phyloP scores from a whole-genome alignment of 1,284 basidiomycete genomes.

The Apiotrichum akiyoshidainum region DNA sequence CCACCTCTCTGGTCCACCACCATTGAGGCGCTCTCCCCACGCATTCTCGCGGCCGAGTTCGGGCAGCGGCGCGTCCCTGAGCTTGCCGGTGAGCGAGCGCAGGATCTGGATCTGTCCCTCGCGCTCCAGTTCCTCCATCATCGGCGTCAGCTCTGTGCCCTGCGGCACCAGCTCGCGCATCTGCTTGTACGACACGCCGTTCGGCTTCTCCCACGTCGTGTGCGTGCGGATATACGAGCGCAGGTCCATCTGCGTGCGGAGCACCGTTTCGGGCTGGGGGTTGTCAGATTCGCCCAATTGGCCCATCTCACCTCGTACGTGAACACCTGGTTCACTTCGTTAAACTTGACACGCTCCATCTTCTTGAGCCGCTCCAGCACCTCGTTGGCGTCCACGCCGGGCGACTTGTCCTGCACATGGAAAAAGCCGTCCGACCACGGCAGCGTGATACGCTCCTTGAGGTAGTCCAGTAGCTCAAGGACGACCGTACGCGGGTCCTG shows the following conservation, averaged over 20 bases:
- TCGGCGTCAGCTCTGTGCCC: conserved; percentile 16
- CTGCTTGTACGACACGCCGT: conserved; percentile 32
- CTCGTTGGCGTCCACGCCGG: conserved; percentile 28
- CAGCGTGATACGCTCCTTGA: conserved; percentile 36
- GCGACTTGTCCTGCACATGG: conserved; percentile 33
- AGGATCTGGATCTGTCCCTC: conserved; percentile 46
- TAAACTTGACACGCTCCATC: conserved; percentile 42
- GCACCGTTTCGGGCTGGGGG: conserved; percentile 41
- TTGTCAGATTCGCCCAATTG: background rate
- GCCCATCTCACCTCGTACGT: conserved; percentile 37
- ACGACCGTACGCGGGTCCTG: conserved; percentile 36
- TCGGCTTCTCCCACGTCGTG: conserved; percentile 22
- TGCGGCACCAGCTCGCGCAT: conserved; percentile 36
- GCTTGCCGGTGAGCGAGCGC: conserved; percentile 35
- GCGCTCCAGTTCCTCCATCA: conserved; percentile 35
- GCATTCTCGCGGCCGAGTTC: conserved; percentile 42
- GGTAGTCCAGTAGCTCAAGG: conserved; percentile 29
- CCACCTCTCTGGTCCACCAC: conserved; percentile 38
- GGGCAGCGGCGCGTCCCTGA: conserved; percentile 42
- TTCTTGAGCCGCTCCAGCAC: conserved; percentile 42
- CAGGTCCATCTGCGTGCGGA: conserved; percentile 34
- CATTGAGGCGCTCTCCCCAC: conserved; percentile 35
- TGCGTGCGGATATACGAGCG: conserved; percentile 43
- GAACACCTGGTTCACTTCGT: conserved; percentile 43
- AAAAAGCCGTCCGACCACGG: conserved; percentile 36